Base-by-base conservation (phyloP, 345 rosid species). In the Anastatica hierochuntica region DNA sequence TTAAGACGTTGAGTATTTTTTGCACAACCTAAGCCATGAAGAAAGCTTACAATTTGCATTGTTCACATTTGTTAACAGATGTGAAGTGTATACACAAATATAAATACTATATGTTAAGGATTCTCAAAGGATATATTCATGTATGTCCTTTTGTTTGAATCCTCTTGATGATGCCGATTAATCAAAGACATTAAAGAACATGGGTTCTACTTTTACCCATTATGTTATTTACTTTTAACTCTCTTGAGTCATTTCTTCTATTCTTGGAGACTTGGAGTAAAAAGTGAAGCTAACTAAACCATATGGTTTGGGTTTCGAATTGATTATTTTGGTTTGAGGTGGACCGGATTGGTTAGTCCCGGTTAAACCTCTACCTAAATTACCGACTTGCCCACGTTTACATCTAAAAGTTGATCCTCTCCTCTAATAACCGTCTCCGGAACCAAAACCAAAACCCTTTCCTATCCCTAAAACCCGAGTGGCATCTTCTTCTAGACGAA, bases 1-100 rank as follows among this genome's bases (percentile, higher is more conserved):
- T 69, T 84, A 60, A 84, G 94, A 78, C 70, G 81, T 60, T 84
- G 76, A 76, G 21, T 29, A n/a, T n/a, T n/a, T n/a, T n/a, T n/a
- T n/a, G n/a, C n/a, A n/a, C n/a, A n/a, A n/a, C n/a, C n/a, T 36
- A 26, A 33, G 41, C 46, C 2, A 21, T 21, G 24, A 36, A 56
- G 63, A 23, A 49, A 24, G 58, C 33, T 29, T 41, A 27, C 45
- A 51, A 35, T n/a, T n/a, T 17, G 39, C 30, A 26, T 31, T n/a
- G n/a, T 7, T 54, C 47, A 43, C 43, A 24, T 51, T 49, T 36
- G 13, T 49, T 54, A 16, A 33, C 47, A 37, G 26, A 56, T 56
- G 69, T 41, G 63, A 58, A 31, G 36, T 31, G 37, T 48, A 16
- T 19, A 36, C 23, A 38, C n/a, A 42, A 12, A 29, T 57, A 55